Base-by-base conservation (phyloP, 2,329 filamentous ascomycete genomes). In the Talaromyces sp. region DNA sequence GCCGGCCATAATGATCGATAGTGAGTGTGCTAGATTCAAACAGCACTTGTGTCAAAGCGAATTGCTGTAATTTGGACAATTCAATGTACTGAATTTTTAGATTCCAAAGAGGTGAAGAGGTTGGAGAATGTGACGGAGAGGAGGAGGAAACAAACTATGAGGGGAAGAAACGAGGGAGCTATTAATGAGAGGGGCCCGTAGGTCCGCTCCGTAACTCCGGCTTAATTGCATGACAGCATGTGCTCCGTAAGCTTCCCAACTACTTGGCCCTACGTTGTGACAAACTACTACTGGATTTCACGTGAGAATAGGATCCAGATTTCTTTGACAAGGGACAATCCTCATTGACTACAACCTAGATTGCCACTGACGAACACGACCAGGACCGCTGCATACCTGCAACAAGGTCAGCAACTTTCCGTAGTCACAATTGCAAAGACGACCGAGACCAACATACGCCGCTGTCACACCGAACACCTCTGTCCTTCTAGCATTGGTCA, bases 1-100 rank as follows among this genome's bases (percentile, higher is more conserved):
- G 54, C 71, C 73, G 13, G 77, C 70, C 74, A 78, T 78, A 58
- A 33, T 72, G 61, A 45, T 45, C 8, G 56, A 43, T 37, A 58
- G 56, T 10, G 39, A 17, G 9, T 31, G 7, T 22, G 27, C 35
- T 27, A 56, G 11, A 39, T 37, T 6, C 9, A 37, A 13, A 15
- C 1, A 25, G 39, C 52, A 39, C 3, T n/a, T 52, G n/a, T 52
- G 3, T 52, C 17, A 33, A 52, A 15, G 25, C 52, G 13, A 56
- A 37, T 56, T 37, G 19, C 31, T 22, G 9, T 17, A 35, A 2
- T 19, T 7, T 3, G 13, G 11, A 25, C 11, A 3, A 3, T 37
- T 37, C 11, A 17, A 56, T 35, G 50, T 22, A 25, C 6, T 25
- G 22, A 25, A 37, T 22, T 17, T 31, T 6, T 27, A 4, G 5